Base-by-base conservation (phyloP, 306 rosid species). In the Potentilla sterilis region DNA sequence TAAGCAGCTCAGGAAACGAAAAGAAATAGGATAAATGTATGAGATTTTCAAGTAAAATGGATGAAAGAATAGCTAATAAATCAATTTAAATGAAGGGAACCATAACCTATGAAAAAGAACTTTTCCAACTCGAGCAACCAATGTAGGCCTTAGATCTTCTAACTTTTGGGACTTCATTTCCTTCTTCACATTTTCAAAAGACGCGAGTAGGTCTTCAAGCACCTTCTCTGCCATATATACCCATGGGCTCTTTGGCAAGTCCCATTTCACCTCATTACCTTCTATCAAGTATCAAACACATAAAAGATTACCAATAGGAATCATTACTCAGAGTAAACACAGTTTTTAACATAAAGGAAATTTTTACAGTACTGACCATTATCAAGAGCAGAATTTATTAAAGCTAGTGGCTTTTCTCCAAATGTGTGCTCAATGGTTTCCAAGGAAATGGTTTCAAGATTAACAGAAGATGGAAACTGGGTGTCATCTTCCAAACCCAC, bases 111-210 rank as follows among this genome's bases (percentile, higher is more conserved):
- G 80, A 71, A 87, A 84, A 16, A 78, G 79, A 72, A 87, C 28
- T 75, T 82, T 87, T 48, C 90, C 90, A 64, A 84, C 46, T 81
- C 81, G 78, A 37, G 86, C 88, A 55, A 73, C 70, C 79, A 83
- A 67, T 7, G 19, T 73, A 9, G 79, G 84, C 69, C 75, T 79
- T 49, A 69, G 72, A 71, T 46, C 54, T 14, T 80, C 67, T 2
- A 34, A 64, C 24, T 65, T n/a, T n/a, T 12, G 61, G 38, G 44
- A 40, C 70, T 73, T 73, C 69, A 81, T 79, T 44, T 66, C 78
- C 35, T 57, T 79, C 79, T 43, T 81, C 73, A 77, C 69, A 0
- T 43, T n/a, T 67, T 81, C 66, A 67, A 79, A 75, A 3, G 86
- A 74, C 4, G 79, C 73, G 47, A 86, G 73, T 1, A 86, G 62